phyloP scores from a whole-genome alignment of 2,329 filamentous ascomycete genomes.

The Periconia digitata region DNA sequence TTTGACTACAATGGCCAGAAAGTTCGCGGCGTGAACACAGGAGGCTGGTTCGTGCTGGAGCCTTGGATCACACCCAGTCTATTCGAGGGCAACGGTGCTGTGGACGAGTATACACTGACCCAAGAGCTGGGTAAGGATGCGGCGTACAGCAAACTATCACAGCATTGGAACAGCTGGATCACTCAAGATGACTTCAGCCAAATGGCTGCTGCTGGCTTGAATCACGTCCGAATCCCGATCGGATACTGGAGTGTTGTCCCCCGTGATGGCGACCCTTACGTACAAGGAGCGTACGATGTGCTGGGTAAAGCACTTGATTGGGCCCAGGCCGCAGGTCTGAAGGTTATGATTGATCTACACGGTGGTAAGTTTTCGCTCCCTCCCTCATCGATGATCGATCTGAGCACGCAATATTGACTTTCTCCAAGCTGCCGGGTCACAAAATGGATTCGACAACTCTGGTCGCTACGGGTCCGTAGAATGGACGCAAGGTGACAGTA shows the following conservation, averaged over 20 bases:
- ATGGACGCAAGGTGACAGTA: constrained; percentile 49
- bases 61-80: constrained; percentile 66
- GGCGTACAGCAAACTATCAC: constrained; percentile 50
- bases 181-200: constrained; percentile 57
- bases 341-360: constrained; percentile 69
- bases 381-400: not conserved
- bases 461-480: constrained; percentile 53
- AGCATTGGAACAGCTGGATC: constrained; percentile 64
- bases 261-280: constrained; percentile 58
- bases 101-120: constrained; percentile 61
- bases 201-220: constrained; percentile 60
- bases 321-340: constrained; percentile 60
- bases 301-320: constrained; percentile 61
- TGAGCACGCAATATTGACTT: constrained; percentile 2
- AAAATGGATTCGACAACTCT: constrained; percentile 70
- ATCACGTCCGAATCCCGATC: constrained; percentile 66
- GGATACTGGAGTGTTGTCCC: constrained; percentile 66
- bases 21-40: constrained; percentile 66
- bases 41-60: constrained; percentile 66
- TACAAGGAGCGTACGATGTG: constrained; percentile 61
- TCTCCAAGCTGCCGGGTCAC: constrained; percentile 57
- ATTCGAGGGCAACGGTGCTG: constrained; percentile 56
- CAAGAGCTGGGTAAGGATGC: constrained; percentile 52
- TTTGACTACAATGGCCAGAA: constrained; percentile 59
- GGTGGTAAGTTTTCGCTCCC: constrained; percentile 52